Base-by-base conservation (phyloP, 257 asterid species). In the Solanum habrochaites region DNA sequence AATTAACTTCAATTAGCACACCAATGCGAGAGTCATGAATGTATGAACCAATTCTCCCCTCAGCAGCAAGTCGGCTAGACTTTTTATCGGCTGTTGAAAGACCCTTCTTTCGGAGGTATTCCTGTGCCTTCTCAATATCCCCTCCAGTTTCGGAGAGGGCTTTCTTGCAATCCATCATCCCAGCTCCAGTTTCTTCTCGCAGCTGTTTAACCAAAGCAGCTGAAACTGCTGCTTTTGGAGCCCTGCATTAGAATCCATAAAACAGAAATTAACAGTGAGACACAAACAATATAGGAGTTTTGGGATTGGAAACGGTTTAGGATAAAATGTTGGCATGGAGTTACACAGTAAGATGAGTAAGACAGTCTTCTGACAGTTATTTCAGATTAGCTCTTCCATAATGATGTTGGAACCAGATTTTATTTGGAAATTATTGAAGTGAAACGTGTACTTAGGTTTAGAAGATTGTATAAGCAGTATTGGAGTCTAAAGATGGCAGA, bases 81-180 rank as follows among this genome's bases (percentile, higher is more conserved):
- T 96, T 97, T 87, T 97, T 97, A 91, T 97, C 98, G 0, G 99
- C 99, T n/a, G 95, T 71, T 7, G 97, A 95, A 43, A 97, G 98
- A 62, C 99, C 99, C 90, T 96, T 97, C 93, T 93, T 95, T 67
- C 99, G 88, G 58, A 97, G 97, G 93, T 95, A 93, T 86, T 94
- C 99, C 87, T 93, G 98, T 83, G 99, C 99, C 93, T 94, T 93
- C 83, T 93, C 98, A 27, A 95, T 94, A 91, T 96, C 95, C 86
- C 98, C 99, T 82, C 93, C 97, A 21, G 97, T 92, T 93, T 96
- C 98, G 2, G 98, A 83, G 74, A 97, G 98, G 23, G 98, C 99
- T 91, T 96, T 97, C 92, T 97, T 97, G 96, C 99, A 97, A 56
- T 95, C 99, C 99, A 97, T 97, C 99, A 97, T 96, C 86, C 99